Evolutionary conservation across 2,329 filamentous ascomycete genomes (phyloP).

Genomic region (Passalora sequoiae): DNA sequence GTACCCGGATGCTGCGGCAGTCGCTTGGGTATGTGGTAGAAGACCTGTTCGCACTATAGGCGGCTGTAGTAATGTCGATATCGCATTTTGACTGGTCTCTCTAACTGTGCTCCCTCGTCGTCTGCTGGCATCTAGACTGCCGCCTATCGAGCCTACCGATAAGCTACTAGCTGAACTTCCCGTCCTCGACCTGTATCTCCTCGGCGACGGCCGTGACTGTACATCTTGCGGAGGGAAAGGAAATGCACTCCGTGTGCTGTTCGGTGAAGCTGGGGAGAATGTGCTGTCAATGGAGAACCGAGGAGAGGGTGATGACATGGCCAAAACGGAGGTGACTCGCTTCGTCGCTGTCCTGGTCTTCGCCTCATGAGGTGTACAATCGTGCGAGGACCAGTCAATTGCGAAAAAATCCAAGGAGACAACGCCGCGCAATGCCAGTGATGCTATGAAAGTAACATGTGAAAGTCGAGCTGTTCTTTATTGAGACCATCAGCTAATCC

Average conservation of each 20-base stretch:
- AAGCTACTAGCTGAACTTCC: conserved; percentile 68
- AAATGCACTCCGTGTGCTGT: conserved; percentile 42
- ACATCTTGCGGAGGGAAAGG: conserved; percentile 56
- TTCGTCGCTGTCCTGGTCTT: conserved; percentile 6
- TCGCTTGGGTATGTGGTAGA: conserved; percentile 68
- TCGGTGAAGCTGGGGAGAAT: conserved; percentile 39
- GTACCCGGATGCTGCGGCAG: conserved; percentile 54
- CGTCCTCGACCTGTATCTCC: conserved; percentile 56
- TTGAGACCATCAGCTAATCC: background rate
- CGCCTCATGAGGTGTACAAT: conserved; percentile 21
- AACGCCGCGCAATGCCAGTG: background rate
- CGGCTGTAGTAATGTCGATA: conserved; percentile 86
- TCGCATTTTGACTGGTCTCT: conserved; percentile 86
- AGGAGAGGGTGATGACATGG: conserved; percentile 53
- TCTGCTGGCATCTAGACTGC: conserved; percentile 68
- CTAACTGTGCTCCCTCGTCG: conserved; percentile 54
- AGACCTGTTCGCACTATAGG: conserved; percentile 86
- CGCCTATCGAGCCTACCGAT: conserved; percentile 81
- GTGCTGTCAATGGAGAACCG: conserved; percentile 45
- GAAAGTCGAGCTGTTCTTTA: background rate
- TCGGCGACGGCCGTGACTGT: conserved; percentile 41
- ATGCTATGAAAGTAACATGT: background rate
- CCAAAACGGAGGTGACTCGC: conserved; percentile 10
- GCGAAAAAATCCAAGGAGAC: background rate
- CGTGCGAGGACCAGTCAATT: too few species aligned